phyloP scores from a whole-genome alignment of 78 protist species.

The Tieghemostelium lacteum region DNA sequence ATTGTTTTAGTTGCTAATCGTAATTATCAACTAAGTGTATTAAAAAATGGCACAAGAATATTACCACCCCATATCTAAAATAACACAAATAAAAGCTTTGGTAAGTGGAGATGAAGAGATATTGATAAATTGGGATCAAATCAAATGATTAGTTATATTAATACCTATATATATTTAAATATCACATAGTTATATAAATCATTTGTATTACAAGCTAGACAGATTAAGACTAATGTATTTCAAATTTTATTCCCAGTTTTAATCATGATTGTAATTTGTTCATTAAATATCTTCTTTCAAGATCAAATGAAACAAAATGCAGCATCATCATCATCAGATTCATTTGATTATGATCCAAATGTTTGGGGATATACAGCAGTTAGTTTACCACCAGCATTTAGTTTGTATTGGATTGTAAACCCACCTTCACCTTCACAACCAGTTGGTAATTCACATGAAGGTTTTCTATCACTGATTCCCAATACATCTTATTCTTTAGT shows the following conservation, averaged over 20 bases:
- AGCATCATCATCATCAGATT: not conserved
- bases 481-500: no score
- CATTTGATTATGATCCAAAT: not conserved
- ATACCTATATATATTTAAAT: no score
- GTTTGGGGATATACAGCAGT: not conserved
- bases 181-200: not conserved
- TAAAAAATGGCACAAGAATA: no score
- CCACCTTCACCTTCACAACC: not conserved
- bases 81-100: no score
- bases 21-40: no score
- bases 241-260: slow-evolving; percentile 18
- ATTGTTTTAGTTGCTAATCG: no score
- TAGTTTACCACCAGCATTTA: not conserved
- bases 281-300: not conserved
- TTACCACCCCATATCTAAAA: no score
- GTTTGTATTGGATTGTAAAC: not conserved
- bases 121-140: no score
- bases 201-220: slow-evolving; percentile 31
- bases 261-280: slow-evolving; percentile 2
- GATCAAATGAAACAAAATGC: not conserved
- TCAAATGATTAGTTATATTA: no score
- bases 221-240: slow-evolving; percentile 33
- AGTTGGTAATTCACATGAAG: not conserved
- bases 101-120: no score
- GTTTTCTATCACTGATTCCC: not conserved